A percentile compares a stretch with the other conserved stretches of the same genome.
Evolutionary conservation across 1,284 basidiomycete genomes (phyloP).

Genomic region (Cutaneotrichosporon sp.): DNA sequence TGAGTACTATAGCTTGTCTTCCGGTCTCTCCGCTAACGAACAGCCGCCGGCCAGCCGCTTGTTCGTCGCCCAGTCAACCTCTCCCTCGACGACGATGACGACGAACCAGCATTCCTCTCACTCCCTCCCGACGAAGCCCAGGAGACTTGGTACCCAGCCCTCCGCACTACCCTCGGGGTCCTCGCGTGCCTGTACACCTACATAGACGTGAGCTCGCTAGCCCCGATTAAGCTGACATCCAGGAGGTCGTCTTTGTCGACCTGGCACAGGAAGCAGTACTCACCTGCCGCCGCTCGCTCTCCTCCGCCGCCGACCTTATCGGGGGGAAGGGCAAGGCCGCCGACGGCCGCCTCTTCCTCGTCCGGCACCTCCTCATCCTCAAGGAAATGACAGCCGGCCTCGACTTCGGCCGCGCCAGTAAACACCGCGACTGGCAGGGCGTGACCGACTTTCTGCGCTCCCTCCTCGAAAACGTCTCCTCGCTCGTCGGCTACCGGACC

Average conservation of each 20-base stretch:
- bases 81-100: constrained; percentile 44
- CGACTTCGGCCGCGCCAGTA: constrained; percentile 55
- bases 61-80: constrained; percentile 15
- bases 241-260: constrained; percentile 88
- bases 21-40: not conserved
- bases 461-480: constrained; percentile 63
- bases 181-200: constrained; percentile 80
- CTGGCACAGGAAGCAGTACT: constrained; percentile 84
- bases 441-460: constrained; percentile 63
- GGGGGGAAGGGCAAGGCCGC: constrained; percentile 53
- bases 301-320: constrained; percentile 63
- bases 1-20: too few species aligned
- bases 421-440: constrained; percentile 48
- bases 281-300: constrained; percentile 71
- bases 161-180: constrained; percentile 80
- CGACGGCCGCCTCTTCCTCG: constrained; percentile 76
- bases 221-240: not conserved
- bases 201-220: constrained; percentile 65
- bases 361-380: constrained; percentile 80
- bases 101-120: constrained; percentile 57
- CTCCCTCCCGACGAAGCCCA: constrained; percentile 67
- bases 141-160: constrained; percentile 81
- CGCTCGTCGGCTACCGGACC: constrained; percentile 56
- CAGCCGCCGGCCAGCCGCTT: constrained; percentile 10
- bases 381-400: constrained; percentile 80